A percentile compares a stretch with the other conserved stretches of the same genome.
These are phyloP conservation scores for Solanum habrochaites DNA, from an alignment of 257 asterid species.

Conservation along the genomic window DNA sequence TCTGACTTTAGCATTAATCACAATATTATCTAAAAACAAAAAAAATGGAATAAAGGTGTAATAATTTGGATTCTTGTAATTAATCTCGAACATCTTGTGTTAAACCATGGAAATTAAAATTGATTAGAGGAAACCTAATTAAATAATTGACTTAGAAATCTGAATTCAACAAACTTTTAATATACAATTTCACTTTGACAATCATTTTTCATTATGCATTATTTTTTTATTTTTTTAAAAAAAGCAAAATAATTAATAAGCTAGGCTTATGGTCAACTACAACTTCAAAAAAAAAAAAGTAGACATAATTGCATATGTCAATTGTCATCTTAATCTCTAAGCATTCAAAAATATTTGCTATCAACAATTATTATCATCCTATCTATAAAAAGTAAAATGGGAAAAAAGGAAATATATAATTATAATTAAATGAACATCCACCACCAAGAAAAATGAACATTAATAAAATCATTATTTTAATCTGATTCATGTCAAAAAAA, in stretches of 20 bases:
- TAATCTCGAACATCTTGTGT: neutral
- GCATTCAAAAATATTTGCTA: neutral
- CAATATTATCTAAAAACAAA: neutral
- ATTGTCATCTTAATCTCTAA: neutral
- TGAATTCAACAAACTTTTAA: neutral
- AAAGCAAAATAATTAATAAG: neutral
- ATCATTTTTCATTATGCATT: neutral
- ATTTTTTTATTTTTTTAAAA: neutral
- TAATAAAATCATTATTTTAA: neutral
- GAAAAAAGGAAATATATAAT: neutral
- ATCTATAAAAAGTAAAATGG: neutral
- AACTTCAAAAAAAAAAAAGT: neutral
- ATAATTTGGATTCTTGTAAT: neutral
- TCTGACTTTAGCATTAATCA: neutral
- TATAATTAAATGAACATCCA: neutral
- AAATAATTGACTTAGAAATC: neutral
- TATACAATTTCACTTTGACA: too few species aligned
- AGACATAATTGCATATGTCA: neutral
- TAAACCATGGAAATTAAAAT: neutral
- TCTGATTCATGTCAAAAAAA: neutral
- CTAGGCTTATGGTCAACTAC: neutral
- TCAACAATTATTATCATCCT: neutral
- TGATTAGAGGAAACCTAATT: neutral
- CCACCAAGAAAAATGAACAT: neutral
- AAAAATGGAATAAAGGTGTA: neutral